phyloP scores from a whole-genome alignment of 2,329 filamentous ascomycete genomes.

The Trichophyton verrucosum region DNA sequence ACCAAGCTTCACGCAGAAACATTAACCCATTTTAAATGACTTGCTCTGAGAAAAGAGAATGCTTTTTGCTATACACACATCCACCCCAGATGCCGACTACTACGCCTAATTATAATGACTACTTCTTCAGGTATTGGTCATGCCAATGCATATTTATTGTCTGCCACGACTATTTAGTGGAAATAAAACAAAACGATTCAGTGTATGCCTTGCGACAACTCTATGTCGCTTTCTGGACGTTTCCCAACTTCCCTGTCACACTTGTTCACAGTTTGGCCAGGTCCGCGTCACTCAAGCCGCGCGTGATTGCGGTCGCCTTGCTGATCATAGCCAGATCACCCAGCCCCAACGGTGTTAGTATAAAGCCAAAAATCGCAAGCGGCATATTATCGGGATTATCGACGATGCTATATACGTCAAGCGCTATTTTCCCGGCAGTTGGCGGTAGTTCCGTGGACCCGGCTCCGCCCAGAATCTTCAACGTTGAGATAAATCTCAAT shows the following conservation, averaged over 20 bases:
- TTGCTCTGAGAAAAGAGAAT: neutral
- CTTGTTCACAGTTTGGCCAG: neutral
- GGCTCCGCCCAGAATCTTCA: constrained; percentile 4
- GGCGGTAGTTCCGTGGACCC: neutral
- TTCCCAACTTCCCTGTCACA: neutral
- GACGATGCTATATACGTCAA: constrained; percentile 4
- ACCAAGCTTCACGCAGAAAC: neutral
- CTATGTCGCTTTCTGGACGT: neutral
- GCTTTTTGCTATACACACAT: neutral
- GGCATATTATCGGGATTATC: constrained; percentile 1
- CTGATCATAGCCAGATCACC: neutral
- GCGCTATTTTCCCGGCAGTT: constrained; percentile 2
- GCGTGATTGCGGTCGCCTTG: neutral
- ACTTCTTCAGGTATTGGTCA: neutral
- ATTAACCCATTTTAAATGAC: neutral
- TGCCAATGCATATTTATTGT: neutral
- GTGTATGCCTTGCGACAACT: neutral
- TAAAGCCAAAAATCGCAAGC: constrained; percentile 3
- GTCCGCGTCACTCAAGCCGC: neutral
- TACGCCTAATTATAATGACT: neutral
- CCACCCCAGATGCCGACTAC: neutral
- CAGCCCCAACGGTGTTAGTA: neutral
- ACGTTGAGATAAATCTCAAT: constrained; percentile 6
- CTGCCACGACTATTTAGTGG: neutral
- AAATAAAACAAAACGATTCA: neutral